Evolutionary conservation across 2,329 filamentous ascomycete genomes (phyloP).

Genomic region (Cordyceps cicadae): DNA sequence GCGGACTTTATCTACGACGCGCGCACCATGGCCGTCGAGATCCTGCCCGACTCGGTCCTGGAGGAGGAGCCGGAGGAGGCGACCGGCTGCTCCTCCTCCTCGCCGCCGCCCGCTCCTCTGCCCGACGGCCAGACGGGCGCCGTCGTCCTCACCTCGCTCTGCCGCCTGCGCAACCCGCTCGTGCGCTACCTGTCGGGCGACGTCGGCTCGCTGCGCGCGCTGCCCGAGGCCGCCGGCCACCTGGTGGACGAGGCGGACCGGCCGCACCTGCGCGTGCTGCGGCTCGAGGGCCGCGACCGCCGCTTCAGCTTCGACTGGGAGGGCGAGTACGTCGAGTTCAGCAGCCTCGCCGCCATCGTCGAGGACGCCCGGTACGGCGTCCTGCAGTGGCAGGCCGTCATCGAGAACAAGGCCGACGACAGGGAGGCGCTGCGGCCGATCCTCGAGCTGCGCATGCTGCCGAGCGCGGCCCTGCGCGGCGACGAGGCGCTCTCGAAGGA

Average conservation of each 20-base stretch:
- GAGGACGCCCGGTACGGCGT: slow-evolving; percentile 20
- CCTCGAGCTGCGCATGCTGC: slow-evolving; percentile 5
- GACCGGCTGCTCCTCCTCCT: too few species aligned
- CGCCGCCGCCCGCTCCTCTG: slow-evolving; percentile 12
- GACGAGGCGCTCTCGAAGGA: slow-evolving; percentile 13
- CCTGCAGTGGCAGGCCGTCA: slow-evolving; percentile 35
- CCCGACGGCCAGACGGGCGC: slow-evolving; percentile 27
- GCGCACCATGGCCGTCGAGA: slow-evolving; percentile 28
- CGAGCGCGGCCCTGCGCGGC: not conserved
- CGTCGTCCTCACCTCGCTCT: slow-evolving; percentile 34
- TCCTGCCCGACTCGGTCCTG: slow-evolving; percentile 18
- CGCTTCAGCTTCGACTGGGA: slow-evolving; percentile 36
- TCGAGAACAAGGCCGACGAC: slow-evolving; percentile 15
- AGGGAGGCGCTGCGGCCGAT: slow-evolving; percentile 9
- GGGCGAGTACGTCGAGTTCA: slow-evolving; percentile 30
- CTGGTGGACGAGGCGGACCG: slow-evolving; percentile 14
- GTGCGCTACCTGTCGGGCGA: slow-evolving; percentile 37
- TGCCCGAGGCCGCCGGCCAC: slow-evolving; percentile 20
- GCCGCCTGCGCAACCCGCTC: slow-evolving; percentile 33
- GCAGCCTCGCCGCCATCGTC: slow-evolving; percentile 20
- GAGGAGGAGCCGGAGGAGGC: too few species aligned
- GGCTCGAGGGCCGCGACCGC: slow-evolving; percentile 32
- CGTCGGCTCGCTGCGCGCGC: slow-evolving; percentile 29
- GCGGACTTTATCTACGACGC: slow-evolving; percentile 32
- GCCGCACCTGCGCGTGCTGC: slow-evolving; percentile 25